phyloP scores from a whole-genome alignment of 805 yeast genomes.

The Isabelozyma gotoi region DNA sequence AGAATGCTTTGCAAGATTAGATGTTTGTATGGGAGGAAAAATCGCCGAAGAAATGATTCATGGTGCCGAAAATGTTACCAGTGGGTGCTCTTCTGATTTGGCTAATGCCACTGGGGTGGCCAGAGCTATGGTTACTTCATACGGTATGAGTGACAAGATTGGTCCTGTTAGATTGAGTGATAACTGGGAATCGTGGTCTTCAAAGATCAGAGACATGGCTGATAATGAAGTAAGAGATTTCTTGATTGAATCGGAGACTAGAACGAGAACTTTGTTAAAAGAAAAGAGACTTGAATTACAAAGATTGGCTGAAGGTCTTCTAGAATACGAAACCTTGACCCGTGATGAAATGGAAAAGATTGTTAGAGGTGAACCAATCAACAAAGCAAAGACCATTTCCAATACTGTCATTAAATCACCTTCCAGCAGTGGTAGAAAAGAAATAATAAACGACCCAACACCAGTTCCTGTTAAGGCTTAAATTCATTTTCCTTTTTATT shows the following conservation, averaged over 20 bases:
- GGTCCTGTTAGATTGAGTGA: constrained; percentile 92
- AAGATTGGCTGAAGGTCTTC: constrained; percentile 86
- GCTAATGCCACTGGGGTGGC: constrained; percentile 90
- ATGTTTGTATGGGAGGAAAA: constrained; percentile 99
- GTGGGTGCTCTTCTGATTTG: constrained; percentile 93
- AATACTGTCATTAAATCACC: constrained; percentile 58
- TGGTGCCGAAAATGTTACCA: constrained; percentile 89
- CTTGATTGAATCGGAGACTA: constrained; percentile 70
- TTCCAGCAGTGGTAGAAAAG: constrained; percentile 8
- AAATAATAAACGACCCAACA: constrained; percentile 9
- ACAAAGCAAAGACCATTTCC: constrained; percentile 65
- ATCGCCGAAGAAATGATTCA: constrained; percentile 92
- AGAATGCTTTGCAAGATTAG: constrained; percentile 88
- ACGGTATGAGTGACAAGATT: constrained; percentile 91
- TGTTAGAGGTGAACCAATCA: constrained; percentile 74
- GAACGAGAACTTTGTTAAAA: constrained; percentile 69
- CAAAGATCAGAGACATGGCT: constrained; percentile 81
- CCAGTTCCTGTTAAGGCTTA: constrained; percentile 14
- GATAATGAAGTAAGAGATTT: constrained; percentile 86
- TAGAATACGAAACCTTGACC: constrained; percentile 93
- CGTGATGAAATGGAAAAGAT: constrained; percentile 87
- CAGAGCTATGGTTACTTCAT: constrained; percentile 93
- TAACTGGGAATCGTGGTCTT: constrained; percentile 95
- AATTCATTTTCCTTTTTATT: background rate
- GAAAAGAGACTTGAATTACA: constrained; percentile 70